Evolutionary conservation across 2,329 filamentous ascomycete genomes (phyloP), one percentile per base, ranked within the genome.

Genomic region (Colletotrichum graminicola): DNA sequence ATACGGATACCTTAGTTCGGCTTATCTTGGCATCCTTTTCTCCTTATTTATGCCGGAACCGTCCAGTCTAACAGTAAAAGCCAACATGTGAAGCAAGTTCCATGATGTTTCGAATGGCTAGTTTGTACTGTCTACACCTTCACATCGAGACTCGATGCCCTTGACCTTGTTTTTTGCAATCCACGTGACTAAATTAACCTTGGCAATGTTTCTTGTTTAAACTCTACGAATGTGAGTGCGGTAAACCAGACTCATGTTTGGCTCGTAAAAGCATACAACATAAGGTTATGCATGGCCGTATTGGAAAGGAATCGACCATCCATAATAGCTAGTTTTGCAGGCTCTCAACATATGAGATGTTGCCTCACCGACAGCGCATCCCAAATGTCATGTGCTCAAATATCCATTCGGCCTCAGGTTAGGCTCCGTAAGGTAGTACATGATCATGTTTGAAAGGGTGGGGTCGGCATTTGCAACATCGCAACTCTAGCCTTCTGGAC

Each of bases 31-130:
- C 2, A 21, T n/a, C 52, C 1, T 4, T 3, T 4, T 7, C 1
- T 2, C 2, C 10, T 34, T 5, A 0, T 23, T 12, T 1, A 52
- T 10, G 6, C 1, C 10, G 5, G 8, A 10, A 6, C 3, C 1
- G 2, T 18, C 21, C 5, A 23, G 10, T 12, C 3, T 4, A 1
- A 7, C 4, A 7, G 3, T 2, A 4, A n/a, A 12, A 56, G 3
- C 5, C 3, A 5, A 26, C 3, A 1, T 39, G 14, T 39, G n/a
- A 39, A 23, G 34, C 18, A 39, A 10, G n/a, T 18, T 39, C 6
- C 12, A 39, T 21, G 11, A 26, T 7, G 21, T n/a, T 39, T 16
- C 12, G 2, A 5, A 21, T 11, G 14, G 34, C 8, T 10, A 6
- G 32, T 36, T 4, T 14, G 12, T 5, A n/a, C 16, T 23, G 12